Base-by-base conservation (phyloP, 2,329 filamentous ascomycete genomes). In the Rutstroemia sp. region DNA sequence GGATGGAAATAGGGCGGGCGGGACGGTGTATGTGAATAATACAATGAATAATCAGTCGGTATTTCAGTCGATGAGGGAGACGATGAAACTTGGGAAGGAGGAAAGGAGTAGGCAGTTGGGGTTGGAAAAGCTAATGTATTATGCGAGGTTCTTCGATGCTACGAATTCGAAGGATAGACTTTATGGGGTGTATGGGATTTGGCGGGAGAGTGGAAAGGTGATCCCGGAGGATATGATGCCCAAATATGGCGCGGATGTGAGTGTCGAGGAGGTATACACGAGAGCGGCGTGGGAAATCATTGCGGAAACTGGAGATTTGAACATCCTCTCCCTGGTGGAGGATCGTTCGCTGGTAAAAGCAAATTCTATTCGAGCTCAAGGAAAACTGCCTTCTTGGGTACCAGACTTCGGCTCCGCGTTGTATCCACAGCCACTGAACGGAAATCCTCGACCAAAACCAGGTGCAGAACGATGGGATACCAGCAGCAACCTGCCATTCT, bases 321-420 rank as follows among this genome's bases (percentile, higher is more conserved):
- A 61, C 16, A 49, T 59, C 19, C 56, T 62, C 21, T 62, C 60
- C 9, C 47, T 59, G 2, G 60, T 62, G 5, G 60, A 62, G 38
- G 58, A 62, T 46, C 14, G 8, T 12, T 42, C 38, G 3, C 39
- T 46, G 10, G 19, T 48, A 16, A 54, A 41, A 8, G 18, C 54
- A 14, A 39, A 50, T 5, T 56, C 47, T 2, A 27, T 56, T 9
- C 39, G 53, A 34, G 47, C 25, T 4, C 12, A 38, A 10, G 39
- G 39, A 5, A 38, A 50, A 16, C 39, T 61, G 4, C 60, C 60
- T 9, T 61, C 59, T 8, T 62, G 60, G 60, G 54, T 61, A 7
- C 60, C 60, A 9, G 59, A 62, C 39, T 60, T 54, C 19, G 56
- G 52, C 12, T 55, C 55, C 1, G 18, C 52, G 4, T 52, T 47